These are phyloP conservation scores for Globisporangium middletonii DNA, from an alignment of 352 stramenopile species.

Conservation along the genomic window DNA sequence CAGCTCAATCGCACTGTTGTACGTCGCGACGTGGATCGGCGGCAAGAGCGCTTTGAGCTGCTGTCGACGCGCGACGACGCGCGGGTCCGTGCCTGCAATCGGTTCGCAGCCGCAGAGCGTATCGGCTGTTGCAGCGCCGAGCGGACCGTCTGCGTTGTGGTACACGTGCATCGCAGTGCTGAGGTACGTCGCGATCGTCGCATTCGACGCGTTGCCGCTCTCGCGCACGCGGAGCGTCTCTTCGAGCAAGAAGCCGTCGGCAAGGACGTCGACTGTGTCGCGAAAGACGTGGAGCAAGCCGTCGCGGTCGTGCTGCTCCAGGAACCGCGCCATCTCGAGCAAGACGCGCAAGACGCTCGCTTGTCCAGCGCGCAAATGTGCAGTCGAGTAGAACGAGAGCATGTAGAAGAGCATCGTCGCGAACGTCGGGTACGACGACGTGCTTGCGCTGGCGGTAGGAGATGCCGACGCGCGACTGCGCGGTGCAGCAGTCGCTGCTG, in stretches of 20 bases:
- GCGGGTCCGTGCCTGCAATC: slow-evolving; percentile 15
- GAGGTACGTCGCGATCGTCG: slow-evolving; percentile 39
- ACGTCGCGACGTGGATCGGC: slow-evolving; percentile 36
- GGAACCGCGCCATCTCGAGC: slow-evolving; percentile 47
- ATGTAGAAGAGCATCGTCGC: slow-evolving; percentile 72
- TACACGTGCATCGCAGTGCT: slow-evolving; percentile 61
- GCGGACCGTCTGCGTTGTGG: slow-evolving; percentile 45
- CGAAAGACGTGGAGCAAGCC: slow-evolving; percentile 63
- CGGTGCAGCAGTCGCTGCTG: background rate
- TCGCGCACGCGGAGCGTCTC: slow-evolving; percentile 32
- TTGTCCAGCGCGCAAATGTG: slow-evolving; percentile 28
- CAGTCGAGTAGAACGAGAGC: slow-evolving; percentile 60
- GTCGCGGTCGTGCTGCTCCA: slow-evolving; percentile 46
- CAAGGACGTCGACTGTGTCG: slow-evolving; percentile 41
- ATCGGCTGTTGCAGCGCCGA: slow-evolving; percentile 25
- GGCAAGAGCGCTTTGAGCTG: slow-evolving; percentile 49
- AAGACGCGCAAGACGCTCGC: slow-evolving; percentile 37
- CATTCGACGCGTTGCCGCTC: slow-evolving; percentile 12
- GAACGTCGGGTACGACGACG: slow-evolving; percentile 37
- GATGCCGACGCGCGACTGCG: background rate
- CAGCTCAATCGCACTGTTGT: slow-evolving; percentile 25
- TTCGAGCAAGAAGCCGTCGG: slow-evolving; percentile 55
- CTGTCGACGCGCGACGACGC: slow-evolving; percentile 26
- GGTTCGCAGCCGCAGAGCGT: slow-evolving; percentile 45
- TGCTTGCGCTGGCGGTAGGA: background rate